Base-by-base conservation (phyloP, 345 rosid species). In the Brassica incana region DNA sequence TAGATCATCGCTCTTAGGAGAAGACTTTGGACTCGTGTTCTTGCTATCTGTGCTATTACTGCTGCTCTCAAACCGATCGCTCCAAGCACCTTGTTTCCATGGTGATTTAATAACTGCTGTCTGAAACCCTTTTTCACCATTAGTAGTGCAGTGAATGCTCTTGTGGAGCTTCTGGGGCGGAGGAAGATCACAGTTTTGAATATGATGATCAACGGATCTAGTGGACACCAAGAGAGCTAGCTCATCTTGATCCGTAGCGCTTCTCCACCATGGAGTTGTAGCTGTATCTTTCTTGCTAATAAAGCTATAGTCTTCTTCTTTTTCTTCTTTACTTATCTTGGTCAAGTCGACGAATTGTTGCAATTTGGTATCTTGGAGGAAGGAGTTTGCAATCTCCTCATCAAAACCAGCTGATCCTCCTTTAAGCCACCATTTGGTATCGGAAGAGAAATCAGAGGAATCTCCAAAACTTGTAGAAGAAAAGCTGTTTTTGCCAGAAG, bases 391-490 rank as follows among this genome's bases (percentile, higher is more conserved):
- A 60, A 81, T 40, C 65, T 76, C 84, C 73, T 76, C 80, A 38
- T 70, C 68, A 32, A 56, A 29, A 7, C 81, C 82, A 73, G 84
- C 9, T 10, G 86, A 80, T 27, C 85, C 88, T 27, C 85, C 88
- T 78, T 87, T 90, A 68, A 95, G 94, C 98, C 99, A 93, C 98
- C 97, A 95, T 85, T 92, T 93, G n/a, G 87, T 83, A 73, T 91
- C 94, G 11, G 82, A 79, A 5, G 93, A 86, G 7, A 14, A 50
- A 50, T 50, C 56, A 50, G 16, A 50, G 76, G 85, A 75, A 79
- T 74, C 87, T 76, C 84, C 69, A 83, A 88, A 88, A 78, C 90
- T 92, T 35, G 67, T 50, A 5, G 82, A 75, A 77, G 88, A 82
- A 71, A 81, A 84, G 74, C 88, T 67, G 30, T 73, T 74, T 38